phyloP scores from a whole-genome alignment of 495 filamentous ascomycete species.

The Hamigera avellanea region DNA sequence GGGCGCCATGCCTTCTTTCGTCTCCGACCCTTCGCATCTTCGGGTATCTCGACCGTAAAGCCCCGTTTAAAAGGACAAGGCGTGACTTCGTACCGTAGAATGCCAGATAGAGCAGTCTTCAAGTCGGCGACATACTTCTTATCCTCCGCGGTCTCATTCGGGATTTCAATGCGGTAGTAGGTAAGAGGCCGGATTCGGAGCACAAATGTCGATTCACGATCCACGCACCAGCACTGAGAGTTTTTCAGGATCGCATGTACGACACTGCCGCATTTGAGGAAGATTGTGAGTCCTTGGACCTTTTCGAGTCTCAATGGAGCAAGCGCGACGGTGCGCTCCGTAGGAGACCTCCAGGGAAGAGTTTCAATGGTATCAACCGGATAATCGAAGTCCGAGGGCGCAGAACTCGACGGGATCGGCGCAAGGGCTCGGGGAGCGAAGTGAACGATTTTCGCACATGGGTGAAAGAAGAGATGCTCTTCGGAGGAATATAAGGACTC shows the following conservation, averaged over 20 bases:
- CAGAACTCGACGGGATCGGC: conserved; percentile 28
- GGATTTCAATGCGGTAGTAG: conserved; percentile 84
- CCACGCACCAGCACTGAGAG: conserved; percentile 87
- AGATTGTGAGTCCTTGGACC: conserved; percentile 68
- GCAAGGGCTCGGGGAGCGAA: conserved; percentile 39
- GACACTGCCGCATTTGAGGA: conserved; percentile 70
- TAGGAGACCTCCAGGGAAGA: conserved; percentile 60
- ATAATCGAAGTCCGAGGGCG: conserved; percentile 35
- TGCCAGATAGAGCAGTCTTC: conserved; percentile 53
- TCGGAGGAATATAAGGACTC: conserved; percentile 34
- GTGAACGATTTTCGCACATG: conserved; percentile 52
- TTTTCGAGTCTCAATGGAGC: conserved; percentile 71
- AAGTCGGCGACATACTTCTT: conserved; percentile 46
- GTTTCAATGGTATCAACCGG: conserved; percentile 37
- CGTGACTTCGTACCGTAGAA: conserved; percentile 78
- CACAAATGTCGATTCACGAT: conserved; percentile 72
- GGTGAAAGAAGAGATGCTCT: conserved; percentile 61
- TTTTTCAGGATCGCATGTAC: conserved; percentile 77
- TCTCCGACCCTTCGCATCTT: conserved; percentile 50
- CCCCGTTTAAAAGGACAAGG: conserved; percentile 71
- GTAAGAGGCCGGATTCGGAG: conserved; percentile 65
- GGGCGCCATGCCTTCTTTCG: conserved; percentile 63
- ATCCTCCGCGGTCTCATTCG: conserved; percentile 49
- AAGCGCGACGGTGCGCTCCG: conserved; percentile 73
- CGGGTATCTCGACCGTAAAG: conserved; percentile 66